phyloP scores from a whole-genome alignment of 208 protist species.

The Leishmania amazonensis region DNA sequence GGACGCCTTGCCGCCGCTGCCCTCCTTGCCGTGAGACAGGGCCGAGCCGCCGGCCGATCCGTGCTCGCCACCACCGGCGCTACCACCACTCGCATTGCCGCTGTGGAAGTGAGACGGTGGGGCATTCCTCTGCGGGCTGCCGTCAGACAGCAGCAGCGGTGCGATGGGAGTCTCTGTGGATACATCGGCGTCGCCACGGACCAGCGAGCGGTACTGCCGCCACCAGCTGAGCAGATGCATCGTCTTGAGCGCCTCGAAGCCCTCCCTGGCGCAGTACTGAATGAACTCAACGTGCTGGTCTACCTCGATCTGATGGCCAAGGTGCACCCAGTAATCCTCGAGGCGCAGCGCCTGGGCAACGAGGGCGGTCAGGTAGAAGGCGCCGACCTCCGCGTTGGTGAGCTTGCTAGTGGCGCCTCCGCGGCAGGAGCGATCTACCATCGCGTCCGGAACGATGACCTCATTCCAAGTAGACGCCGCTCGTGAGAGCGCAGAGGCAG shows the following conservation, averaged over 20 bases:
- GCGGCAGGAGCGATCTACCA: background rate
- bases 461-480: background rate
- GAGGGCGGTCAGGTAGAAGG: slow-evolving; percentile 38
- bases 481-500: background rate
- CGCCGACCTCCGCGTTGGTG: slow-evolving; percentile 17
- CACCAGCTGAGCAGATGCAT: slow-evolving; percentile 65
- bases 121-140: slow-evolving; percentile 19
- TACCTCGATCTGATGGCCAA: slow-evolving; percentile 69
- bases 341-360: slow-evolving; percentile 50
- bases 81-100: background rate
- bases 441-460: too few species aligned
- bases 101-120: background rate
- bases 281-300: slow-evolving; percentile 68
- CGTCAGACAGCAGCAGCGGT: slow-evolving; percentile 25
- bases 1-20: background rate
- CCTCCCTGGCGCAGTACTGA: slow-evolving; percentile 60
- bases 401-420: background rate
- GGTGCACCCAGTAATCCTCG: slow-evolving; percentile 68
- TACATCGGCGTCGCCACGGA: slow-evolving; percentile 19
- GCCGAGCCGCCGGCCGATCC: background rate
- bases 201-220: slow-evolving; percentile 28
- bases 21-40: slow-evolving; percentile 6
- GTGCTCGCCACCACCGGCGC: slow-evolving; percentile 1
- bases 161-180: background rate
- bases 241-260: slow-evolving; percentile 58